Conservation (phyloP, 345 rosid species). For the Arabis hirsuta region DNA sequence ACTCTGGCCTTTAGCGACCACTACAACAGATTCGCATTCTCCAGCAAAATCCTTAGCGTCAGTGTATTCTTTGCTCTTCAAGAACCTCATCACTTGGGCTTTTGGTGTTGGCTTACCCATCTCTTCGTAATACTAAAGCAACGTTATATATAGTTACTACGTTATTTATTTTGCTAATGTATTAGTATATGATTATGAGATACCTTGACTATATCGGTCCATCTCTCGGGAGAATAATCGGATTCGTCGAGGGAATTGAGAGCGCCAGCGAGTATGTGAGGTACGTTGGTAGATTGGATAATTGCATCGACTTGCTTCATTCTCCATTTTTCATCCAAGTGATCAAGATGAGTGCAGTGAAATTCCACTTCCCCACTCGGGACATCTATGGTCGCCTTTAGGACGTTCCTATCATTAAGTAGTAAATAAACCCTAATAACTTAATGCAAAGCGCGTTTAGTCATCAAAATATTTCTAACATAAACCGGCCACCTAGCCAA, state of each 20-base stretch:
- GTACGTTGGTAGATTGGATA: constrained; percentile 60
- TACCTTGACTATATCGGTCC: constrained; percentile 93
- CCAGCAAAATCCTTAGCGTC: constrained; percentile 95
- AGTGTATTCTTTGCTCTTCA: constrained; percentile 71
- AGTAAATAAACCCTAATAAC: background rate
- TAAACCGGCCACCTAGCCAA: background rate
- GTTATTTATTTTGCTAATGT: too few relatives aligned
- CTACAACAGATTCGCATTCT: constrained; percentile 86
- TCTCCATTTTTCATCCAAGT: constrained; percentile 88
- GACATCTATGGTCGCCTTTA: constrained; percentile 81
- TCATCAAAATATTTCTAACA: background rate
- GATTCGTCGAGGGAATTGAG: constrained; percentile 86
- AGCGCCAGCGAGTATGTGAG: constrained; percentile 83
- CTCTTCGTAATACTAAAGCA: constrained; percentile 76
- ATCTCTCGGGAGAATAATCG: constrained; percentile 76
- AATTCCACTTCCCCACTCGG: constrained; percentile 85
- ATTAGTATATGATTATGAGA: background rate
- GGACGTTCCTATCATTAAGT: constrained; percentile 62
- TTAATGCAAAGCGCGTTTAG: background rate
- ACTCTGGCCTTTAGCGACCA: constrained; percentile 98
- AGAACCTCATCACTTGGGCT: constrained; percentile 78
- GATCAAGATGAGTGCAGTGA: constrained; percentile 90
- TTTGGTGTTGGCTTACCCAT: constrained; percentile 95
- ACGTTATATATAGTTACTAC: constrained; percentile 1
- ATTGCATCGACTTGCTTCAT: constrained; percentile 90